Evolutionary conservation across 495 filamentous ascomycete species (phyloP).

Genomic region (Xylaria castorea): DNA sequence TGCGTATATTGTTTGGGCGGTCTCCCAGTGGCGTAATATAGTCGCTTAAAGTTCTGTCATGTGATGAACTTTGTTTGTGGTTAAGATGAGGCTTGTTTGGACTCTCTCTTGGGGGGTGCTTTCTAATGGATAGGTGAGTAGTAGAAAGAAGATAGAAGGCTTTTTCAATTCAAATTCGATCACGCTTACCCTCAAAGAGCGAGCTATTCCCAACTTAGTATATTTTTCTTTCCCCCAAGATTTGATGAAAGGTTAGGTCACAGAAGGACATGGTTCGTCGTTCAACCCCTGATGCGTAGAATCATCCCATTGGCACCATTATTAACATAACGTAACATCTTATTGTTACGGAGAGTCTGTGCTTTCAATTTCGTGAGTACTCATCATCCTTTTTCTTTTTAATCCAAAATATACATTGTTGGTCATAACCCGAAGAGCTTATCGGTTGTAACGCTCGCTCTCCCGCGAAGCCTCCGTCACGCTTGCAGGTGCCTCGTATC

Average conservation of each 20-base stretch:
- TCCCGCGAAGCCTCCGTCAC: slow-evolving; percentile 36
- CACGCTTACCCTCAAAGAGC: not conserved
- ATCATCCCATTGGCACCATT: not conserved
- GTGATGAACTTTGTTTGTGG: not conserved
- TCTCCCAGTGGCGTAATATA: not conserved
- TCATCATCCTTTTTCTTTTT: not conserved
- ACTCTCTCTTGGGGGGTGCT: not conserved
- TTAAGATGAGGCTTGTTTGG: not conserved
- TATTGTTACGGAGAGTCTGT: not conserved
- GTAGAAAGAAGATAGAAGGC: not conserved
- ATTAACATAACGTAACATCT: not conserved
- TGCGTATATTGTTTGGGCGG: not conserved
- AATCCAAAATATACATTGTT: not conserved
- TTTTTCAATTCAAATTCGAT: not conserved
- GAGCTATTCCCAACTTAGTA: not conserved
- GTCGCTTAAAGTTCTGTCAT: not conserved
- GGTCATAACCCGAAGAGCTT: not conserved
- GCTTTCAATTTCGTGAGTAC: not conserved
- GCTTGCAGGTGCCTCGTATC: slow-evolving; percentile 39
- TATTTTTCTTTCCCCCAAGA: not conserved
- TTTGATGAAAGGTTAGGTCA: not conserved
- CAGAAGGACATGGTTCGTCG: not conserved
- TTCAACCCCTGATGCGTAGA: not conserved
- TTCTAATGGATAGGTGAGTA: not conserved
- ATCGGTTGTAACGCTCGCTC: slow-evolving; percentile 31